Base-by-base conservation (phyloP, 2,329 filamentous ascomycete genomes). In the Cadophora sp. region DNA sequence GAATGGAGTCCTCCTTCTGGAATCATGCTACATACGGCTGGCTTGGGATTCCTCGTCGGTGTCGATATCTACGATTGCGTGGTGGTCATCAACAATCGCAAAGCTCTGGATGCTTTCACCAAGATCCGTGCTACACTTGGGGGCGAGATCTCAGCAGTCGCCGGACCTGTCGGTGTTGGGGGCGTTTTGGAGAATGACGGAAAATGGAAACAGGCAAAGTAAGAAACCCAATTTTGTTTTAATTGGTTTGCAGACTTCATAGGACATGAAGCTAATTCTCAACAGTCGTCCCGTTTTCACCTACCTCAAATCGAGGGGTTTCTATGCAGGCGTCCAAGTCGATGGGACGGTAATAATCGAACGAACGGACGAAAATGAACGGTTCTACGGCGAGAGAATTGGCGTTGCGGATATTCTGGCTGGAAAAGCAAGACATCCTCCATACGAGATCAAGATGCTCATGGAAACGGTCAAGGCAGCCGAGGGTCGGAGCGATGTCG, bases 51-150 rank as follows among this genome's bases (percentile, higher is more conserved):
- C 77, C 87, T 97, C 64, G 90, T 94, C 6, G 95, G 94, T 2
- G 91, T 97, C 50, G 95, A 98, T 77, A 94, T 97, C 37, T 98
- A 97, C 83, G 95, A 98, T 79, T 97, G 94, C 76, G 92, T 98
- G 16, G 86, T 97, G 9, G 92, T 97, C 43, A 94, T 97, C 77
- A 97, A 97, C 81, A 94, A 92, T 55, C 88, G 92, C 56, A 87
- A 92, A 66, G 93, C 94, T 7, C 83, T 98, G 58, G 92, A 97
- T 73, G 89, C 92, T 0, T 97, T 97, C 77, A 93, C 92, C 43
- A 90, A 89, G 67, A 83, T 95, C 3, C 87, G 91, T 64, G 89
- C 93, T 65, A 96, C 92, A 0, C 82, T 98, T 2, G 94, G 94
- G 6, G 90, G 91, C 56, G 93, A 97, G 77, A 86, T 97, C 63